phyloP scores from a whole-genome alignment of 2,329 filamentous ascomycete species.

The Leptographium procerum region DNA sequence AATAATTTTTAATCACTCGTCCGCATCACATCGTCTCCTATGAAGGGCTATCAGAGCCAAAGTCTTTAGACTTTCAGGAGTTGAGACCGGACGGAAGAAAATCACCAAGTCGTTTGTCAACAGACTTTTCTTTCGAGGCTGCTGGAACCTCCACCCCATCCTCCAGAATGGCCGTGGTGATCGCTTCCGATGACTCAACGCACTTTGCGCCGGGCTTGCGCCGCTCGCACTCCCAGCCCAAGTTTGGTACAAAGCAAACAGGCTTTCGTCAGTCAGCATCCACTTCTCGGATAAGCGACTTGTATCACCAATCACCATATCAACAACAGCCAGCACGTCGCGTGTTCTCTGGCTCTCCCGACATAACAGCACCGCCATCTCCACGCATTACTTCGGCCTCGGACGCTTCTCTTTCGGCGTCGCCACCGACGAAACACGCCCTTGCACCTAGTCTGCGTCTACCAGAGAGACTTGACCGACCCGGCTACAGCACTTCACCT shows the following conservation, averaged over 20 bases:
- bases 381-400: conserved; percentile 40
- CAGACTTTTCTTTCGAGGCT: neutral
- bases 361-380: conserved; percentile 45
- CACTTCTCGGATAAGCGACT: conserved; percentile 32
- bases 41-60: neutral
- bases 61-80: neutral
- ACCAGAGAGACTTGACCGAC: conserved; percentile 40
- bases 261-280: conserved; percentile 34
- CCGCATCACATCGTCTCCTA: neutral
- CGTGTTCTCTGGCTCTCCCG: conserved; percentile 32
- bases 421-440: conserved; percentile 42
- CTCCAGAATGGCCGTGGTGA: conserved; percentile 41
- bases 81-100: neutral
- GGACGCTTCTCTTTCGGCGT: conserved; percentile 44
- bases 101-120: neutral
- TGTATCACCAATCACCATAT: conserved; percentile 26
- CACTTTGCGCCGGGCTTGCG: conserved; percentile 45
- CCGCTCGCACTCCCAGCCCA: conserved; percentile 50
- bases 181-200: conserved; percentile 44
- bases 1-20: neutral
- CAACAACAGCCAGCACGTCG: conserved; percentile 9
- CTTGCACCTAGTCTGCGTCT: conserved; percentile 49
- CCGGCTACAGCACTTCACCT: conserved; percentile 28
- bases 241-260: conserved; percentile 34
- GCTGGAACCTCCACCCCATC: neutral